phyloP scores from a whole-genome alignment of 2,329 filamentous ascomycete species.

The Colletotrichum sp. region DNA sequence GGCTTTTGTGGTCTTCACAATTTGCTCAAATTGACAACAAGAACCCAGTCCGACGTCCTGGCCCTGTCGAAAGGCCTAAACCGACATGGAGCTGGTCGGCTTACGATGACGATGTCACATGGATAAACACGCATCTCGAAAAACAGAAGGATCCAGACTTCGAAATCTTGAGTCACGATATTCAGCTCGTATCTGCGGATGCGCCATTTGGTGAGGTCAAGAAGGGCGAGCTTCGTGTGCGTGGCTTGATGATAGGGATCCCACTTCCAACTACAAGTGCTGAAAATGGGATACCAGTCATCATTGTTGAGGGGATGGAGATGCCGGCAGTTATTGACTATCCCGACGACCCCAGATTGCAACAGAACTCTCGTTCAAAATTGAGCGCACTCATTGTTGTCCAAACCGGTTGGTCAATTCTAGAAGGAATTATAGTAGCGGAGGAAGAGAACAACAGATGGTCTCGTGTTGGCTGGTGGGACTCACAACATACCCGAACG shows the following conservation, averaged over 20 bases:
- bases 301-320: neutral
- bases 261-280: neutral
- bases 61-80: neutral
- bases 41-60: neutral
- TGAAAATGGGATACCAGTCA: neutral
- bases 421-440: neutral
- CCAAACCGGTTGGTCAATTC: neutral
- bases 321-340: neutral
- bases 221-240: neutral
- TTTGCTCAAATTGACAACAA: neutral
- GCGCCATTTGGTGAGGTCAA: neutral
- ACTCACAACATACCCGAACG: neutral
- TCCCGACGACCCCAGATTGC: neutral
- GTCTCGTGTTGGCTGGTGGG: neutral
- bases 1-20: neutral
- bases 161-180: neutral
- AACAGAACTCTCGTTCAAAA: neutral
- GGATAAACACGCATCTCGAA: neutral
- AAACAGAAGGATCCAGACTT: neutral
- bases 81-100: neutral
- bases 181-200: neutral
- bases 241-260: neutral
- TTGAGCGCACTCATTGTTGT: neutral
- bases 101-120: neutral
- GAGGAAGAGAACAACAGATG: neutral